Percentiles rank a stretch among this genome's conserved stretches.
Conservation (phyloP, 768 basidiomycete species). For the Serendipita indica region DNA sequence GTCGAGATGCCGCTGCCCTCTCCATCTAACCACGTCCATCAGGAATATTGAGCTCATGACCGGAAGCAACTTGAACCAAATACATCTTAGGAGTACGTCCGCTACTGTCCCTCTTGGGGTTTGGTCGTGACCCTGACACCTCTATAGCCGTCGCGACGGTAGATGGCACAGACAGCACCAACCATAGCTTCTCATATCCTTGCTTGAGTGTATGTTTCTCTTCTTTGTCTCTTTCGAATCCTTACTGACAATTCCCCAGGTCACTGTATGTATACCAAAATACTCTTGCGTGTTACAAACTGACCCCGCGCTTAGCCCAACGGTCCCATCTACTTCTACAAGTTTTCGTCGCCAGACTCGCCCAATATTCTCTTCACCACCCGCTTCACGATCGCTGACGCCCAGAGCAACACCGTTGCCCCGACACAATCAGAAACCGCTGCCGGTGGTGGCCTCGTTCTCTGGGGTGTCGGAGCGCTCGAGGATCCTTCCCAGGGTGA, state of each 20-base stretch:
- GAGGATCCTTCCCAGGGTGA: slow-evolving; percentile 26
- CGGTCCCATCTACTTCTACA: slow-evolving; percentile 67
- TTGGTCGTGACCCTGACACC: not conserved
- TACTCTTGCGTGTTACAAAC: not conserved
- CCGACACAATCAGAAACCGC: slow-evolving; percentile 32
- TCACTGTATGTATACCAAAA: not conserved
- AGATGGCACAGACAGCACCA: slow-evolving; percentile 42
- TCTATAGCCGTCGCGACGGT: slow-evolving; percentile 45
- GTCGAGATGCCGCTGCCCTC: too few relatives aligned
- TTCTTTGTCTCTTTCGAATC: not conserved
- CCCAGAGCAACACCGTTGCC: slow-evolving; percentile 30
- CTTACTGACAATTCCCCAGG: not conserved
- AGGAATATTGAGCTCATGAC: slow-evolving; percentile 71
- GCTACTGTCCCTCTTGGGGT: not conserved
- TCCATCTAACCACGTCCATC: too few relatives aligned
- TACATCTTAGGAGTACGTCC: slow-evolving; percentile 34
- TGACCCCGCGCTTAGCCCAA: slow-evolving; percentile 44
- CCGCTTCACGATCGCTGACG: slow-evolving; percentile 56
- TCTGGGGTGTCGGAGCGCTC: slow-evolving; percentile 55
- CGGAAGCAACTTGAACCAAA: slow-evolving; percentile 56
- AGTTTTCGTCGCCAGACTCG: slow-evolving; percentile 40
- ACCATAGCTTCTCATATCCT: slow-evolving; percentile 36
- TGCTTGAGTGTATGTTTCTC: slow-evolving; percentile 46
- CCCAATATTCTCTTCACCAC: slow-evolving; percentile 46
- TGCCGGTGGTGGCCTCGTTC: slow-evolving; percentile 28